Base-by-base conservation (phyloP, 2,329 filamentous ascomycete species). In the Tolypocladium inflatum region DNA sequence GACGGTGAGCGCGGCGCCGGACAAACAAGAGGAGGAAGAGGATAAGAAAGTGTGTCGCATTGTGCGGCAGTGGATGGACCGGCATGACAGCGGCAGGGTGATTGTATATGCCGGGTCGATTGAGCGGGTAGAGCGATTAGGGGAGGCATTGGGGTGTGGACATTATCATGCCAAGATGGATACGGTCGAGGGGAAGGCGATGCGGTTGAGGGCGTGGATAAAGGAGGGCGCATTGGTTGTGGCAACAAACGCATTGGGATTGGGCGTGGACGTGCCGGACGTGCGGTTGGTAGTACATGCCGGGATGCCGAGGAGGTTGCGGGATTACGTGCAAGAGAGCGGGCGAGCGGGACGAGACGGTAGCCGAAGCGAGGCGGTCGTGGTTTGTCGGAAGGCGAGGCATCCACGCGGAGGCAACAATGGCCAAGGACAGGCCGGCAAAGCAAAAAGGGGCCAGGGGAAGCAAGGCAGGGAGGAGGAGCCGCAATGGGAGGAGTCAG, bases 291-390 rank as follows among this genome's bases (percentile, higher is more conserved):
- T 60, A 6, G n/a, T 60, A 4, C 51, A 60, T 33, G 51, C 51
- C 39, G 55, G 56, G 51, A 60, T 62, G 35, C 60, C 45, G 35
- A 30, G 35, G n/a, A 19, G 26, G 38, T 52, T 62, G 21, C 43
- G 52, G 21, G 60, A 58, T 45, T 60, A 58, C 11, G 48, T 54
- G 21, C 52, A 62, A 50, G 42, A 62, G 53, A 60, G 58, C 57
- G 58, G 57, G 23, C 57, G 55, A n/a, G 57, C 53, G 5, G 57
- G 60, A 17, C 55, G 58, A 37, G 60, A 62, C 37, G 55, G 58
- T 2, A 5, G 19, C 9, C 39, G 39, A 8, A 60, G 58, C 53
- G 53, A 56, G 37, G 57, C 56, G 26, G 55, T 60, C 17, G 37
- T 60, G 11, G 38, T 60, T 10, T 57, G 52, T n/a, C 8, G 42